A percentile compares a stretch with the other conserved stretches of the same genome.
phyloP scores from a whole-genome alignment of 257 asterid genomes.

The Cinchona pubescens region DNA sequence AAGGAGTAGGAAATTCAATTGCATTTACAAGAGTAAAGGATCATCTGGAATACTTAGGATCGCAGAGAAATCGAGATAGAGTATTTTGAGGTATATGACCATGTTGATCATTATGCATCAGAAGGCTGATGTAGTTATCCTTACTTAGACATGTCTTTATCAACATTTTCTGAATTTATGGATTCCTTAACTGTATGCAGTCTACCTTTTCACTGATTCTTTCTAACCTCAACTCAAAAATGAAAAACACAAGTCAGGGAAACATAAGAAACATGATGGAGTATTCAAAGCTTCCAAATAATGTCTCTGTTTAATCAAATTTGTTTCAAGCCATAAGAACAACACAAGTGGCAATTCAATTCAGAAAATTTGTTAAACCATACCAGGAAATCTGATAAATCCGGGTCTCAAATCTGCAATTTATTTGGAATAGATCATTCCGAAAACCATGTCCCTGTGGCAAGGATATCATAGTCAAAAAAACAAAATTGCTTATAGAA shows the following conservation, averaged over 20 bases:
- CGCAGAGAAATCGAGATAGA: neutral
- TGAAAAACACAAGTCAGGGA: neutral
- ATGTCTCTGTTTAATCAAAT: neutral
- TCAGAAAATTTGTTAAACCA: neutral
- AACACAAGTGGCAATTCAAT: neutral
- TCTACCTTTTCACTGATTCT: neutral
- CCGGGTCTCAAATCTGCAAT: slow-evolving; percentile 63
- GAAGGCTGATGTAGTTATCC: too few species aligned
- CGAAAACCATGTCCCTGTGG: slow-evolving; percentile 92
- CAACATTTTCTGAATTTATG: neutral
- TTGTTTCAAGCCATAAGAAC: neutral
- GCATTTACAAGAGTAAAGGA: neutral
- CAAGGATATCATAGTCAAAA: slow-evolving; percentile 15
- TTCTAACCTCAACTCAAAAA: neutral
- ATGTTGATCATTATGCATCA: neutral
- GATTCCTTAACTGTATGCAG: neutral
- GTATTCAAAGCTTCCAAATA: neutral
- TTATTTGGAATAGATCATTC: slow-evolving; percentile 74
- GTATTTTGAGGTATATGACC: neutral
- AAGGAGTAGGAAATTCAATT: neutral
- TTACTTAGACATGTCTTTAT: too few species aligned
- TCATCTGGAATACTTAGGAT: neutral
- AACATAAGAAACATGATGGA: neutral
- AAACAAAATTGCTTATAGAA: neutral
- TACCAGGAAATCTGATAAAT: slow-evolving; percentile 94